Conservation (phyloP, 2,329 filamentous ascomycete genomes). For the Iodosphaeria phyllophila region DNA sequence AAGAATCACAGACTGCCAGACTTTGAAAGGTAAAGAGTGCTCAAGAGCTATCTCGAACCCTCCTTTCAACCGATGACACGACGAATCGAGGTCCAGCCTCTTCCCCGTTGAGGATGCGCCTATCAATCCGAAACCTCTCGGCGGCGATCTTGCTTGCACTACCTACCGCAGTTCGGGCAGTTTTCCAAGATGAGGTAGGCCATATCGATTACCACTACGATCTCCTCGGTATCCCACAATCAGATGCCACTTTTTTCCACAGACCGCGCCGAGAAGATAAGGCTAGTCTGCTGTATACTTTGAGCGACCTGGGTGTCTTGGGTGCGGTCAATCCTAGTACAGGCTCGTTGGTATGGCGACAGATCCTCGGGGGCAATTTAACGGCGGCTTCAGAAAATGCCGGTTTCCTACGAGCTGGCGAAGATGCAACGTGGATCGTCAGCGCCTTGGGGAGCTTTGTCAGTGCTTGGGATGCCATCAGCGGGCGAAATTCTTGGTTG, state of each 20-base stretch:
- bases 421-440: conserved; percentile 60
- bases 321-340: conserved; percentile 81
- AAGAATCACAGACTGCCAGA: too few species aligned
- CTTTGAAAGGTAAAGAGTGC: too few species aligned
- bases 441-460: conserved; percentile 54
- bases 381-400: conserved; percentile 24
- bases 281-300: conserved; percentile 76
- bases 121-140: conserved; percentile 10
- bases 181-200: conserved; percentile 83
- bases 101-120: conserved; percentile 11
- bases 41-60: too few species aligned
- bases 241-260: conserved; percentile 86
- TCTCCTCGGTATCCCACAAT: conserved; percentile 66
- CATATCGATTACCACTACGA: conserved; percentile 86
- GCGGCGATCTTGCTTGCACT: conserved; percentile 19
- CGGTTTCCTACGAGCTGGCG: conserved; percentile 50
- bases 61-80: too few species aligned
- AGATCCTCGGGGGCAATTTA: conserved; percentile 39
- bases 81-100: too few species aligned
- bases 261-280: conserved; percentile 64
- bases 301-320: conserved; percentile 68
- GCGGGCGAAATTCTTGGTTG: conserved; percentile 65
- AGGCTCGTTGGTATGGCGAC: conserved; percentile 73
- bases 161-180: conserved; percentile 36
- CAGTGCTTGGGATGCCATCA: conserved; percentile 66